Base-by-base conservation (phyloP, 192 early-diverging fungal species). In the Entomortierella chlamydospora region DNA sequence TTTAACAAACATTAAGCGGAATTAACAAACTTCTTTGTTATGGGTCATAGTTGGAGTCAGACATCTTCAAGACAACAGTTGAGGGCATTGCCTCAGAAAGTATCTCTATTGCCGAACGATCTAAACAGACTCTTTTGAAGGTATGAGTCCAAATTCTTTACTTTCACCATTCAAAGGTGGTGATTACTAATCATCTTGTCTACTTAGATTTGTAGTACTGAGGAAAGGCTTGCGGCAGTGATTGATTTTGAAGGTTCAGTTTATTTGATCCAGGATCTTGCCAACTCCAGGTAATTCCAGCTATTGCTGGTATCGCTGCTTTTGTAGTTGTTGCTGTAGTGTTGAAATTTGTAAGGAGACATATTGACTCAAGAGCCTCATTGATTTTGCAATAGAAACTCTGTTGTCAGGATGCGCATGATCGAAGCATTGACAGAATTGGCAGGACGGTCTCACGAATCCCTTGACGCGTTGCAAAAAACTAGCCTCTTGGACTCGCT, bases 81-180 rank as follows among this genome's bases (percentile, higher is more conserved):
- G 61, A 59, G 6, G 76, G 76, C 0, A 37, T 79, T 51, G 50
- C 28, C 22, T 69, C 67, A 37, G 61, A 58, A 1, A 79, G 57
- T n/a, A 55, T 79, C 28, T 28, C 76, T 2, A 64, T 79, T 42
- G 61, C 76, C 3, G 76, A 79, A 15, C 61, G 62, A 34, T 64
- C 76, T 0, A 79, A 79, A 18, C 56, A 64, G 49, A 55, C 76
- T 0, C 43, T 79, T 0, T 17, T 59, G 39, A 70, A 64, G 67
- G 73, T 69, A 78, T 23, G 22, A 1, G 23, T 37, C n/a, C 9
- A 45, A 26, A 47, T 47, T 47, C 45, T 47, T 20, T 20, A 4
- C 45, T 47, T 47, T 47, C 3, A 4, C 5, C 4, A 5, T 47
- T 12, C 12, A 47, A 12, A n/a, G n/a, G n/a, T n/a, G n/a, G n/a